Conservation (phyloP, 192 early-diverging fungal genomes). For the Coemansia sp. region DNA sequence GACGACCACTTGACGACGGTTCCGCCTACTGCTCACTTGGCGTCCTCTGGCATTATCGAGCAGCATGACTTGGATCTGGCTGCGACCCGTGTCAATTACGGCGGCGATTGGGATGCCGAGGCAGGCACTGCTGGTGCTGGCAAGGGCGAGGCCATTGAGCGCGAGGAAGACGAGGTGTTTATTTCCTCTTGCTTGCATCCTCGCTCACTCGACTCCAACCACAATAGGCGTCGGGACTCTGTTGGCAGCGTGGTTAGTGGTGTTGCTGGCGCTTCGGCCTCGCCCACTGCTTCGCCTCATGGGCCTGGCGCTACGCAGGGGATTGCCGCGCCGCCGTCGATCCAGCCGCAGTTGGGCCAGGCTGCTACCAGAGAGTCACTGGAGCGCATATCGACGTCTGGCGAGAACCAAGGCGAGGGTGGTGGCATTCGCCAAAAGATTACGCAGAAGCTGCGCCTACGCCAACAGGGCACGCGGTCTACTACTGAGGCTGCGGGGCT, state of each 20-base stretch:
- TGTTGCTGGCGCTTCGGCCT: neutral
- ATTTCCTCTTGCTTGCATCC: constrained; percentile 25
- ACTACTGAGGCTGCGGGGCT: constrained; percentile 9
- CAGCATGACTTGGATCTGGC: constrained; percentile 14
- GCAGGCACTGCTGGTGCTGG: neutral
- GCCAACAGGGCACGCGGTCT: constrained; percentile 16
- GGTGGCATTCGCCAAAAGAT: constrained; percentile 31
- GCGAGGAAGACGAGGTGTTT: constrained; percentile 32
- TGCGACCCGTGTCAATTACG: constrained; percentile 19
- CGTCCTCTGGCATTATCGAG: constrained; percentile 12
- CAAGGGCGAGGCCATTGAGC: constrained; percentile 30
- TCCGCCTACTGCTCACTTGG: constrained; percentile 26
- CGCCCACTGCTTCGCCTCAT: constrained; percentile 9
- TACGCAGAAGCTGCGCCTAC: constrained; percentile 41
- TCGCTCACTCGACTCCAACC: neutral
- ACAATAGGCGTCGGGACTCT: constrained; percentile 16
- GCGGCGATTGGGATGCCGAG: neutral
- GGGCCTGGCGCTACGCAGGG: constrained; percentile 12
- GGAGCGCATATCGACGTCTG: neutral
- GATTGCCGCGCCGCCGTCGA: constrained; percentile 15
- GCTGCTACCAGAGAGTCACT: neutral
- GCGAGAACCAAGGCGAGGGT: neutral
- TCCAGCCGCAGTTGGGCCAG: constrained; percentile 16
- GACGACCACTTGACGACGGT: constrained; percentile 36
- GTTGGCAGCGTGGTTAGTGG: constrained; percentile 6